Base-by-base conservation (phyloP, 2,329 filamentous ascomycete species). In the Phialophora chinensis region DNA sequence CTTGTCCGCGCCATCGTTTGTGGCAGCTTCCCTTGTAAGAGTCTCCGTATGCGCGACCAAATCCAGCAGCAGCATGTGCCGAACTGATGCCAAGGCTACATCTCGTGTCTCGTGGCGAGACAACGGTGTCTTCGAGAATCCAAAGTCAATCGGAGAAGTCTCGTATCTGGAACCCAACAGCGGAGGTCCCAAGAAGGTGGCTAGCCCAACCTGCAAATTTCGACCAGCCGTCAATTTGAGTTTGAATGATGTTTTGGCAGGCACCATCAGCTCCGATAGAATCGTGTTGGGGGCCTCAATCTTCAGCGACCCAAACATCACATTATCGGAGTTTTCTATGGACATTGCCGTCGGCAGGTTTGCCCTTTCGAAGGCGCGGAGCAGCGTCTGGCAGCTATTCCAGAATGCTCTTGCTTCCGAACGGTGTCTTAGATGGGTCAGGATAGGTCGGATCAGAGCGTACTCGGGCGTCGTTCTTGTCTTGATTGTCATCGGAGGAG, bases 381-480 rank as follows among this genome's bases (percentile, higher is more conserved):
- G 33, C n/a, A 72, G 77, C 1, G 57, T 61, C 60, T 79, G 75
- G 6, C 82, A 71, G 0, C 74, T 74, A 17, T 74, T 73, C 62
- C 63, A 62, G 12, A 72, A 60, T 0, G 68, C 60, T 23, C 62
- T 31, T 3, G 81, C 73, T 11, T 76, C 75, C 4, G 74, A 71
- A 4, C 78, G 68, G 67, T 89, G 87, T 60, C 85, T 80, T 12
- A 87, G 75, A 50, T 85, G 81, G 3, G 81, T 80, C 17, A 88
- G 76, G 6, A 90, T 76, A 1, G 87, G 86, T 12, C 86, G 84
- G 20, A 91, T 77, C 25, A 91, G 80, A n/a, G 81, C 79, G 60
- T 88, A 84, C 53, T 86, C 79, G 2, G 81, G 82, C 6, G 78
- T 79, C 25, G 83, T 75, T 42, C 82, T 80, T 66, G 83, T 84